phyloP scores from a whole-genome alignment of 345 rosid genomes.

The Acer saccharum region DNA sequence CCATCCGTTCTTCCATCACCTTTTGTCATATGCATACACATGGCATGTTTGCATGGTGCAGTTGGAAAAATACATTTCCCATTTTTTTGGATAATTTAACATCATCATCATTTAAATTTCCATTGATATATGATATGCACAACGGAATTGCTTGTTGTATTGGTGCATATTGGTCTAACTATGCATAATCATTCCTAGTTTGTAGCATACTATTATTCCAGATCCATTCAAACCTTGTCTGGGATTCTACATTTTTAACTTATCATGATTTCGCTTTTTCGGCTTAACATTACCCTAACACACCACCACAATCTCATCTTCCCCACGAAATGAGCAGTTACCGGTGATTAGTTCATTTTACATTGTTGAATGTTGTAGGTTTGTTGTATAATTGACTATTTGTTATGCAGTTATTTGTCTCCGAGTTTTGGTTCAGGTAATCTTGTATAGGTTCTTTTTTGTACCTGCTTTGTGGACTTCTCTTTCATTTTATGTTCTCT shows the following conservation, averaged over 20 bases:
- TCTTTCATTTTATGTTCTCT: not conserved
- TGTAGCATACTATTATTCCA: not conserved
- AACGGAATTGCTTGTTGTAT: not conserved
- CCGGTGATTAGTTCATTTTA: too few relatives aligned
- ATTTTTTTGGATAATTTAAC: not conserved
- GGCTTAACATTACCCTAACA: not conserved
- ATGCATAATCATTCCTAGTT: not conserved
- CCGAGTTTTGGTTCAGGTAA: not conserved
- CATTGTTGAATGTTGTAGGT: not conserved
- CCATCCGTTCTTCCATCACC: not conserved
- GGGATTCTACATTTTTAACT: not conserved
- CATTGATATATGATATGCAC: not conserved
- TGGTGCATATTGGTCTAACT: not conserved
- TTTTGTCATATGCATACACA: not conserved
- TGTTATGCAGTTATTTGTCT: not conserved
- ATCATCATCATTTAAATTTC: too few relatives aligned
- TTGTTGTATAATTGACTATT: not conserved
- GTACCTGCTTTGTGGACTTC: not conserved
- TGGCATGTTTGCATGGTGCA: slow-evolving; percentile 7
- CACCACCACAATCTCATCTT: not conserved
- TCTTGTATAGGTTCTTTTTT: not conserved
- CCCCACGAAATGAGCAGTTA: not conserved
- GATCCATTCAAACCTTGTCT: not conserved
- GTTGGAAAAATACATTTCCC: not conserved
- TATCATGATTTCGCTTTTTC: slow-evolving; percentile 1